phyloP scores from a whole-genome alignment of 768 basidiomycete genomes.

The Dentipellis sp. region DNA sequence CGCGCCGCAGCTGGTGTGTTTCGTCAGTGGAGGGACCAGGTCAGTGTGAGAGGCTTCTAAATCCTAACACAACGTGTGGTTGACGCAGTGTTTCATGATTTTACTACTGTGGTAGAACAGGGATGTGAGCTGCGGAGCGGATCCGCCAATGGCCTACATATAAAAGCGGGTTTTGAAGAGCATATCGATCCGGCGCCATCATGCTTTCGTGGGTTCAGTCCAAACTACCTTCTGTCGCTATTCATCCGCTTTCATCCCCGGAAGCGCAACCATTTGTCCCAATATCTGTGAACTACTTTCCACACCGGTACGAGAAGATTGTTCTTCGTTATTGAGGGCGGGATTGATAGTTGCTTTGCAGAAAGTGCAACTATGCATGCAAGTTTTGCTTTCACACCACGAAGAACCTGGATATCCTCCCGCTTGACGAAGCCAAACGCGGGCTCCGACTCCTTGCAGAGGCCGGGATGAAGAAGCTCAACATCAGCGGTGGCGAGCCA shows the following conservation, averaged over 20 bases:
- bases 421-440: background rate
- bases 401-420: background rate
- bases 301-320: background rate
- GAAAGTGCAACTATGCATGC: background rate
- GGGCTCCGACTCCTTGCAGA: background rate
- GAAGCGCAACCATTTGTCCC: background rate
- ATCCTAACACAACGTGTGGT: too few species aligned
- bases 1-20: too few species aligned
- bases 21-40: too few species aligned
- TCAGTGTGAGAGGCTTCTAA: too few species aligned
- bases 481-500: background rate
- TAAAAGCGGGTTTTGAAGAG: slow-evolving; percentile 15
- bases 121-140: too few species aligned
- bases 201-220: background rate
- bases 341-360: background rate
- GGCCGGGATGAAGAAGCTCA: background rate
- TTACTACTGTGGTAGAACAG: too few species aligned
- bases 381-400: background rate
- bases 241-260: background rate
- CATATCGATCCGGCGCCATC: background rate
- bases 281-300: background rate
- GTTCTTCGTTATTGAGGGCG: background rate
- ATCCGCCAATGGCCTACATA: too few species aligned
- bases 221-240: background rate
- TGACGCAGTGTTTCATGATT: too few species aligned